Percentiles rank a stretch among this genome's conserved stretches.
Conservation (phyloP, 2,329 filamentous ascomycete genomes). For the Parascedosporium putredinis region DNA sequence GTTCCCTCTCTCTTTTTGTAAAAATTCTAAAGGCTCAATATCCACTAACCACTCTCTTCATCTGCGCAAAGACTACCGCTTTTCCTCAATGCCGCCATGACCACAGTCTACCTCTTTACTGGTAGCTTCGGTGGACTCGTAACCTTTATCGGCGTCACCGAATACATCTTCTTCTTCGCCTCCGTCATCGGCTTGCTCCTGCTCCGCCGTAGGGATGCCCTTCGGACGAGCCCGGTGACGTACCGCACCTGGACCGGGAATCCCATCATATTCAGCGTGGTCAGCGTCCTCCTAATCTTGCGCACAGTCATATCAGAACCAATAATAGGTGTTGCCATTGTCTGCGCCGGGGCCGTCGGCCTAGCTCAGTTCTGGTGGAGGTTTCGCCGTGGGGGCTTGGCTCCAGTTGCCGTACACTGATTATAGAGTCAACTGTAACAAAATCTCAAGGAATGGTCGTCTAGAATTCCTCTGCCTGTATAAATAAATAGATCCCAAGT, state of each 20-base stretch:
- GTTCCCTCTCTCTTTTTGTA: no score
- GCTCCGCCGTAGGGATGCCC: slow-evolving; percentile 74
- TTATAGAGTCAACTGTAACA: no score
- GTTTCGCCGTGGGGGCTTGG: slow-evolving; percentile 15
- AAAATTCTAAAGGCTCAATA: background rate
- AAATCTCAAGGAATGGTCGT: no score
- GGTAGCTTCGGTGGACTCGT: slow-evolving; percentile 87
- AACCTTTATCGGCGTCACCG: slow-evolving; percentile 94
- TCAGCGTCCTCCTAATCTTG: slow-evolving; percentile 82
- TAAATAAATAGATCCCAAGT: no score
- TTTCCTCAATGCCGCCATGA: slow-evolving; percentile 66
- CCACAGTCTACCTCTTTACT: slow-evolving; percentile 65
- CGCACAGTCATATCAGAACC: slow-evolving; percentile 86
- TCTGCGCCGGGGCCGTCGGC: slow-evolving; percentile 32
- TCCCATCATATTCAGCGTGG: slow-evolving; percentile 96
- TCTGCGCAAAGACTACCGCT: slow-evolving; percentile 45
- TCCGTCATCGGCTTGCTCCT: slow-evolving; percentile 90
- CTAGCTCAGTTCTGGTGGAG: slow-evolving; percentile 16
- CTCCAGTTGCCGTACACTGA: background rate
- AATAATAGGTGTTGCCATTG: slow-evolving; percentile 75
- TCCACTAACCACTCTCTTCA: slow-evolving; percentile 3
- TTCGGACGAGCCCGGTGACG: slow-evolving; percentile 61
- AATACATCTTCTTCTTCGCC: slow-evolving; percentile 94
- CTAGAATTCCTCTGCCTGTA: no score
- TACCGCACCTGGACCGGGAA: slow-evolving; percentile 96